Evolutionary conservation across 768 basidiomycete species (phyloP).

Genomic region (Trametes cinnabarina): DNA sequence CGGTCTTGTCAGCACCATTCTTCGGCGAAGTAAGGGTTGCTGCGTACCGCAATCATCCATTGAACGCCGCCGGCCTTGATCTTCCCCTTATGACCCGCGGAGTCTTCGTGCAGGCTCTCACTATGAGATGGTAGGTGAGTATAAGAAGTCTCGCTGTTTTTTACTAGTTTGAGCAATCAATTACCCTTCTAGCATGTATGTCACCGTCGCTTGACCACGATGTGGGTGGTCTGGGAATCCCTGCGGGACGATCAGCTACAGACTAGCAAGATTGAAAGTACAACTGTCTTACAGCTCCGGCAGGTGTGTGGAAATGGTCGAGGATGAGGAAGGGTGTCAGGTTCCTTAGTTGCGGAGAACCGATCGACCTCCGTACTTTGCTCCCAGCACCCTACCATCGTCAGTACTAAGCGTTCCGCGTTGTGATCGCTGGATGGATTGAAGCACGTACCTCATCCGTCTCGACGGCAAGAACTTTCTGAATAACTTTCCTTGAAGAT

Average conservation of each 20-base stretch:
- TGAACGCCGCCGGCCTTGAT: constrained; percentile 85
- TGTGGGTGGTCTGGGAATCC: constrained; percentile 95
- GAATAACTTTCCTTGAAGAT: constrained; percentile 66
- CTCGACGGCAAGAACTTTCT: constrained; percentile 76
- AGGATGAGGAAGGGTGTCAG: constrained; percentile 90
- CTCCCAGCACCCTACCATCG: constrained; percentile 69
- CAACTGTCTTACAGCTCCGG: constrained; percentile 61
- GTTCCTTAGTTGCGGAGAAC: constrained; percentile 68
- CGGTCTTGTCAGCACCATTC: background rate
- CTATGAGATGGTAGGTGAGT: constrained; percentile 31
- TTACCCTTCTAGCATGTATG: constrained; percentile 86
- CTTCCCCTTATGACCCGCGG: constrained; percentile 77
- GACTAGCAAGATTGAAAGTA: background rate
- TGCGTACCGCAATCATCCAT: constrained; percentile 85
- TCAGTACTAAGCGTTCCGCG: no score
- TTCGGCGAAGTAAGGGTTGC: background rate
- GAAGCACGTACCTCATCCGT: constrained; percentile 55
- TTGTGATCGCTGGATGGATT: no score
- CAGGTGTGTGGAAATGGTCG: constrained; percentile 71
- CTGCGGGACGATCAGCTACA: constrained; percentile 30
- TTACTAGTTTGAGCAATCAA: background rate
- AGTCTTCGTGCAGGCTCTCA: constrained; percentile 85
- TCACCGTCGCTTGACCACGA: constrained; percentile 84
- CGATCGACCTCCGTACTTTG: constrained; percentile 83
- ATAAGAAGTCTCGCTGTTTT: background rate